phyloP scores from a whole-genome alignment of 208 protist species.

The Leishmania aethiopica region DNA sequence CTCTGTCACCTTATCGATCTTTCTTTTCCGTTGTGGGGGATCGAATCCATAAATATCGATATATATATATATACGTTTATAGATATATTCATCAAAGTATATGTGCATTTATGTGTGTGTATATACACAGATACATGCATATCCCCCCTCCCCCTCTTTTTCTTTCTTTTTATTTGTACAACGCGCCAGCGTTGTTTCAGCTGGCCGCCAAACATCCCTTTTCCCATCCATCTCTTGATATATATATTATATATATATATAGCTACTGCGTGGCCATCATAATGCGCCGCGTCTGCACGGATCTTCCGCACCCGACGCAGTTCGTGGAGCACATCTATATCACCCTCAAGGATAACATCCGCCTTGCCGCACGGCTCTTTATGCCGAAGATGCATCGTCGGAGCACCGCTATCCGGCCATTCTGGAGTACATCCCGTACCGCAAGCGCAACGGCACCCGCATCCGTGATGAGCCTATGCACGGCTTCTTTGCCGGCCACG shows the following conservation, averaged over 20 bases:
- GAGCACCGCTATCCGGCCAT: slow-evolving; percentile 44
- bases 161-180: neutral
- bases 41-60: no score
- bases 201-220: neutral
- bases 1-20: neutral
- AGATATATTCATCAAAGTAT: no score
- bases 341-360: slow-evolving; percentile 40
- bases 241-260: neutral
- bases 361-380: slow-evolving; percentile 54
- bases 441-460: slow-evolving; percentile 66
- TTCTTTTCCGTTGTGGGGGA: no score
- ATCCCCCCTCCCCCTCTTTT: neutral
- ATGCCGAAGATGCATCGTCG: slow-evolving; percentile 39
- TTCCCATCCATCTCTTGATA: neutral
- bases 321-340: slow-evolving; percentile 58
- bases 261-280: no score
- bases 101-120: no score
- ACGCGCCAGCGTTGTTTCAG: neutral
- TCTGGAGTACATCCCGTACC: slow-evolving; percentile 74
- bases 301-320: slow-evolving; percentile 37
- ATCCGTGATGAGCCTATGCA: slow-evolving; percentile 71
- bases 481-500: slow-evolving; percentile 61
- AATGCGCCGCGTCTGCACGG: neutral
- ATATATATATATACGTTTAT: no score
- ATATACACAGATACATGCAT: neutral